Evolutionary conservation across 345 rosid genomes (phyloP).

Genomic region (Clausena lansium): DNA sequence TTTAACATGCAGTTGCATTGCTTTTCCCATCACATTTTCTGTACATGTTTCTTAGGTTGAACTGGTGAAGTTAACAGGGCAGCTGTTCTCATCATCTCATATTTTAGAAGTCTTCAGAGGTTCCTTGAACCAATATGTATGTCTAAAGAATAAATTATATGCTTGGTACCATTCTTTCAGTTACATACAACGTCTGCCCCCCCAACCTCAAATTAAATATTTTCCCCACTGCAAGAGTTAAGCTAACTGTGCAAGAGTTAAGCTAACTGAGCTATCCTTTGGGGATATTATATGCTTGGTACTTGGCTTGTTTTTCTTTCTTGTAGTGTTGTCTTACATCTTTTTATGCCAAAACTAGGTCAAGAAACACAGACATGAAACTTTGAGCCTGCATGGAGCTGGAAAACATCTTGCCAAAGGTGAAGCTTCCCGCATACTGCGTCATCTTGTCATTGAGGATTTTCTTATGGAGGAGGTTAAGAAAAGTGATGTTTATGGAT

Average conservation of each 20-base stretch:
- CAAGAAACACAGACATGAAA: constrained; percentile 80
- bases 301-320: constrained; percentile 10
- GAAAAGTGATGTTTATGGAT: constrained; percentile 93
- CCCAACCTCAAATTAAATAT: too few species aligned
- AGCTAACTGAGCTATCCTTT: too few species aligned
- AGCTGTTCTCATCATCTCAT: constrained; percentile 83
- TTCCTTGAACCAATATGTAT: constrained; percentile 78
- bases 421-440: constrained; percentile 86
- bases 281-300: background rate
- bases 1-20: background rate
- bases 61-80: constrained; percentile 74
- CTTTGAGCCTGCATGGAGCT: constrained; percentile 82
- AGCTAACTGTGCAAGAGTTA: too few species aligned
- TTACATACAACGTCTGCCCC: too few species aligned
- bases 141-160: constrained; percentile 18
- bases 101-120: constrained; percentile 94
- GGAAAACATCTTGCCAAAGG: constrained; percentile 79
- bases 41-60: constrained; percentile 57
- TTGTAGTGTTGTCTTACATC: constrained; percentile 1
- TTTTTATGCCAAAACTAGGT: constrained; percentile 52
- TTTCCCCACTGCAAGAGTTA: too few species aligned
- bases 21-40: constrained; percentile 9
- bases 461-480: constrained; percentile 84
- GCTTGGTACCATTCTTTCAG: background rate
- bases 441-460: constrained; percentile 82